Evolutionary conservation across 768 basidiomycete species (phyloP).

Genomic region (Auriscalpium orientale): DNA sequence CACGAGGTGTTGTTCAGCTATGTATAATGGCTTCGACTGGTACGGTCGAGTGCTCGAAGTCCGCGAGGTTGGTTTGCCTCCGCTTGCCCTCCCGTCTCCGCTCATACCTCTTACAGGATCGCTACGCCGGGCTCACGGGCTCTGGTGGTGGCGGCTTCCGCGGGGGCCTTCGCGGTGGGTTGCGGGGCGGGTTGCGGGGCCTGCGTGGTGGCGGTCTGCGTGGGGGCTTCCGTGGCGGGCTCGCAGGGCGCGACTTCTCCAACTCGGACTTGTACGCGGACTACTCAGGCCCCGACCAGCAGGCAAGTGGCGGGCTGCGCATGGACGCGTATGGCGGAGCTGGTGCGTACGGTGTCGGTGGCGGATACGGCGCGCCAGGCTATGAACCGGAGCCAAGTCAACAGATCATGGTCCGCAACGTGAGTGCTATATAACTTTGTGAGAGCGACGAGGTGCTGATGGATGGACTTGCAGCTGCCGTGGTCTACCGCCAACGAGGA

Average conservation of each 20-base stretch:
- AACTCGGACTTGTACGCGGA: slow-evolving; percentile 88
- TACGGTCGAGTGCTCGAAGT: slow-evolving; percentile 94
- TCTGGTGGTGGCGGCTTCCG: slow-evolving; percentile 50
- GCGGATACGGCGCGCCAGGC: slow-evolving; percentile 30
- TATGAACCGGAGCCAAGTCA: slow-evolving; percentile 76
- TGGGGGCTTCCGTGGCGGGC: slow-evolving; percentile 47
- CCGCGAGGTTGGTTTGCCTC: slow-evolving; percentile 59
- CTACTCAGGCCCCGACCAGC: slow-evolving; percentile 82
- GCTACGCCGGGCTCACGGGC: slow-evolving; percentile 80
- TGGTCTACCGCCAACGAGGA: slow-evolving; percentile 99
- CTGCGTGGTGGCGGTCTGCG: slow-evolving; percentile 49
- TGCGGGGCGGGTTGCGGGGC: slow-evolving; percentile 46
- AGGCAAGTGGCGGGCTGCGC: slow-evolving; percentile 28
- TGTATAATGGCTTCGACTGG: slow-evolving; percentile 98
- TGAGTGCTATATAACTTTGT: slow-evolving; percentile 37
- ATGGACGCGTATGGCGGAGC: slow-evolving; percentile 29
- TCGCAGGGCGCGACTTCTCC: slow-evolving; percentile 61
- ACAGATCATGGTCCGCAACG: slow-evolving; percentile 98
- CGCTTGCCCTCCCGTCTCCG: neutral
- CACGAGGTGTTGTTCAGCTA: slow-evolving; percentile 47
- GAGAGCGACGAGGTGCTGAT: neutral
- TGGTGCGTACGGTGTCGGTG: slow-evolving; percentile 17
- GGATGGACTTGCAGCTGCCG: slow-evolving; percentile 56
- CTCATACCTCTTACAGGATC: slow-evolving; percentile 44
- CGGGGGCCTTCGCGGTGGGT: slow-evolving; percentile 38